Evolutionary conservation across 192 early-diverging fungal species (phyloP), one percentile per base, ranked within the genome.

Genomic region (Phlyctochytrium bullatum): DNA sequence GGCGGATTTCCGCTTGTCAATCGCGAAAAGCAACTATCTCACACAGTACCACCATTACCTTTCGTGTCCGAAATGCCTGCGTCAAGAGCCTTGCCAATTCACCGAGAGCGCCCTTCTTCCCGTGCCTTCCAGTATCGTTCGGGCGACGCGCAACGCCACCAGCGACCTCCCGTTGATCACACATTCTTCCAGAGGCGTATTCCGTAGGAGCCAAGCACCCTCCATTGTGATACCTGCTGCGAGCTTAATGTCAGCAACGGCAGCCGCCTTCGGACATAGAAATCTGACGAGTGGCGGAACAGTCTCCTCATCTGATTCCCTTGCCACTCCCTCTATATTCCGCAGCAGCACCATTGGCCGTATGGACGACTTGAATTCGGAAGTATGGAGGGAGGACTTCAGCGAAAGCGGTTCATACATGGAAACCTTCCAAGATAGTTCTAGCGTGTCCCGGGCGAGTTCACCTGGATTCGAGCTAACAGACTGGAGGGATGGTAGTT

Each of bases 1-100:
- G 52, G 69, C 69, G 2, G 69, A 71, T 33, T 40, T 71, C 6
- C 61, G 69, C 3, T 54, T 71, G 20, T 52, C 69, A n/a, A 47
- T 71, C 53, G 69, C 69, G 12, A 71, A 71, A 36, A 2, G 33
- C 14, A 52, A 40, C 33, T 71, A 71, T 30, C 36, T 71, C 10
- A 71, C 61, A 6, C 69, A 71, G 28, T 71, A 52, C 52, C 32
- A 57, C 20, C 69, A 71, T 35, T 58, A n/a, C 14, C 33, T 71
- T 32, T 52, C 52, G 12, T 71, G 69, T 34, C 30, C 54, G 10
- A 10, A 57, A 27, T 57, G 54, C 27, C 6, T 28, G 6, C 54
- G 54, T 57, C 54, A 57, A 14, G 54, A 57, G 27, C 12, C 14
- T 28, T 57, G 54, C 54, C 12, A 6, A 6, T 25, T 57, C 10